phyloP scores from a whole-genome alignment of 2,329 filamentous ascomycete genomes.

The Ascosphaera apis region DNA sequence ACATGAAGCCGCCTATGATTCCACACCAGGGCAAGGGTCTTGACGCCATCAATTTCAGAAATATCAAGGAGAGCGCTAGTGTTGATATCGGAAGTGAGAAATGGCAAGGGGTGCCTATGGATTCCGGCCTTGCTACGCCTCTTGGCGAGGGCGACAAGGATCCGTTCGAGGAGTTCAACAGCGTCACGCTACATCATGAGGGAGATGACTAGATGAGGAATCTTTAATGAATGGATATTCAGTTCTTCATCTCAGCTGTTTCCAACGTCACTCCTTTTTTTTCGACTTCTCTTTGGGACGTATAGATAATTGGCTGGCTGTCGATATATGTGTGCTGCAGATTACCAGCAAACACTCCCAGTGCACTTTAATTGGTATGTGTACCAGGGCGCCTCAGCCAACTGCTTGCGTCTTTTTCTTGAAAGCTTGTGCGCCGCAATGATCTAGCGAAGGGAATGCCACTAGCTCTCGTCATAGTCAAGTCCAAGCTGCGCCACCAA shows the following conservation, averaged over 20 bases:
- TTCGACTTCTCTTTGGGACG: not conserved
- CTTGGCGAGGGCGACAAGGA: slow-evolving; percentile 52
- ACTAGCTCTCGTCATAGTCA: no score
- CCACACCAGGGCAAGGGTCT: slow-evolving; percentile 74
- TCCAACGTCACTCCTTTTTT: not conserved
- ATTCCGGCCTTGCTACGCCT: slow-evolving; percentile 67
- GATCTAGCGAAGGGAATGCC: no score
- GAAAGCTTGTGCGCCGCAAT: no score
- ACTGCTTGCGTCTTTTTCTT: slow-evolving; percentile 1
- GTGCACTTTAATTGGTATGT: slow-evolving; percentile 1
- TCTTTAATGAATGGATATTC: slow-evolving; percentile 6
- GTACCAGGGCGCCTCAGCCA: not conserved
- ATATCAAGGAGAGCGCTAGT: slow-evolving; percentile 91
- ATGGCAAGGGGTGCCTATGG: slow-evolving; percentile 59
- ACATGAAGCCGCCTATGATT: slow-evolving; percentile 95
- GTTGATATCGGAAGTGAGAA: slow-evolving; percentile 40
- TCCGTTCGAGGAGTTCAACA: slow-evolving; percentile 98
- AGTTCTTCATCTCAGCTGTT: not conserved
- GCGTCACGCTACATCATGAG: slow-evolving; percentile 88
- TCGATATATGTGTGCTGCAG: not conserved
- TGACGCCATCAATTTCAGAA: slow-evolving; percentile 92
- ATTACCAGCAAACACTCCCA: no score
- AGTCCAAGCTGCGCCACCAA: no score
- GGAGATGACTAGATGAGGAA: slow-evolving; percentile 40
- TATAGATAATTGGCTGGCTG: not conserved